Evolutionary conservation across 139 green algal genomes (phyloP).

Genomic region (Picochlorum sp.): DNA sequence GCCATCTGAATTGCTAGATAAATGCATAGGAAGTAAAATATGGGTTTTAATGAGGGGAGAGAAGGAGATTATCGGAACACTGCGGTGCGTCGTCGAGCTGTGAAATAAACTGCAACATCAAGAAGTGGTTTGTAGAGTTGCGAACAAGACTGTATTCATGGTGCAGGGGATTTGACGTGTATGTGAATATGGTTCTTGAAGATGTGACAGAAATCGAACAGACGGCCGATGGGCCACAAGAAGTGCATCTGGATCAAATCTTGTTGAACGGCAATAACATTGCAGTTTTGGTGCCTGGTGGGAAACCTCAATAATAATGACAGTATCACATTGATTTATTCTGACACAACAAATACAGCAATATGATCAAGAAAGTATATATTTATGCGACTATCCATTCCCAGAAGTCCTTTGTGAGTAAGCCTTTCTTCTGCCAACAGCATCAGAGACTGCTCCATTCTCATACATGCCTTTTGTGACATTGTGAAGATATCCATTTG

Average conservation of each 20-base stretch:
- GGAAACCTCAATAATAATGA: constrained; percentile 43
- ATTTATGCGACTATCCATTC: too few species aligned
- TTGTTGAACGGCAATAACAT: constrained; percentile 98
- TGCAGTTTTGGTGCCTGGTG: constrained; percentile 80
- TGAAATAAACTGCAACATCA: neutral
- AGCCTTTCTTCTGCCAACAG: constrained; percentile 9
- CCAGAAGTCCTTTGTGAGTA: constrained; percentile 11
- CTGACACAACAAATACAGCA: too few species aligned
- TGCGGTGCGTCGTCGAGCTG: constrained; percentile 6
- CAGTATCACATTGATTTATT: neutral
- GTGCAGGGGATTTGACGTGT: constrained; percentile 88
- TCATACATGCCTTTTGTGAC: constrained; percentile 16
- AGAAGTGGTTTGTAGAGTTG: neutral
- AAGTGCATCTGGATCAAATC: constrained; percentile 82
- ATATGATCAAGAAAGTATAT: constrained; percentile 31
- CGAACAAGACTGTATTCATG: neutral
- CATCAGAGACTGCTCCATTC: constrained; percentile 1
- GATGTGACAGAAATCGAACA: constrained; percentile 92
- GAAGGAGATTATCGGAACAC: constrained; percentile 71
- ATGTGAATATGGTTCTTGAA: constrained; percentile 99
- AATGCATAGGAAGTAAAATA: constrained; percentile 87
- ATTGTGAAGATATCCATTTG: neutral
- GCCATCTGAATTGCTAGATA: constrained; percentile 84
- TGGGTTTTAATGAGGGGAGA: constrained; percentile 94
- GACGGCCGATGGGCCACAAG: constrained; percentile 60